A percentile compares a stretch with the other conserved stretches of the same genome.
These are phyloP conservation scores for Acanthamoeba divionensis DNA, from an alignment of 208 protist species.

Conservation along the genomic window DNA sequence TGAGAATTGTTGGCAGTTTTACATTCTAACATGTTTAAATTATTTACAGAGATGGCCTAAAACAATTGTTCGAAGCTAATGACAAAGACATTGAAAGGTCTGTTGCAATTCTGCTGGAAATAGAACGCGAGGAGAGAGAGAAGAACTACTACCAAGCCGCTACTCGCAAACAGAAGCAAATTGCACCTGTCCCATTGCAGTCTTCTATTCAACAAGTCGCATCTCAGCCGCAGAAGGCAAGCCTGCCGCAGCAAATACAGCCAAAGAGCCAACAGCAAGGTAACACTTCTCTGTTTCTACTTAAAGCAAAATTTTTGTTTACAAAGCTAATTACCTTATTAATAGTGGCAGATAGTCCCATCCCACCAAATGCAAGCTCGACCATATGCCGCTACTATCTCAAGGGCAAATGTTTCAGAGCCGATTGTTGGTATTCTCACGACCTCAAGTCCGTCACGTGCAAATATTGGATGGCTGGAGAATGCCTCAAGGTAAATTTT, in stretches of 20 bases:
- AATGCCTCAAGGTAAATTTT: constrained; percentile 12
- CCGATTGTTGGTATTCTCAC: constrained; percentile 60
- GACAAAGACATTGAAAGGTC: constrained; percentile 12
- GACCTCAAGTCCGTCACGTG: constrained; percentile 42
- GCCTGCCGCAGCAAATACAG: not conserved
- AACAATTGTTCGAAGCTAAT: not conserved
- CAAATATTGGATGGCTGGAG: constrained; percentile 50
- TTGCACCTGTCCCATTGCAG: too few species aligned
- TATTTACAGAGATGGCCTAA: not conserved
- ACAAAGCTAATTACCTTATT: too few species aligned
- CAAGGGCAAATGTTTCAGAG: constrained; percentile 57
- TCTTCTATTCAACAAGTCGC: too few species aligned
- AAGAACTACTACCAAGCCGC: not conserved
- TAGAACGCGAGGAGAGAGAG: not conserved
- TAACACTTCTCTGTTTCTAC: not conserved
- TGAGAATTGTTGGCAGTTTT: too few species aligned
- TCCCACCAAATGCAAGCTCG: not conserved
- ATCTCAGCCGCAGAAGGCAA: too few species aligned
- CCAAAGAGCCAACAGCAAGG: not conserved
- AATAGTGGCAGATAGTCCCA: too few species aligned
- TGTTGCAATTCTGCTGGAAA: constrained; percentile 15
- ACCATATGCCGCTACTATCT: constrained; percentile 55
- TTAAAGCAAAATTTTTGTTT: not conserved
- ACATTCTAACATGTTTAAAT: not conserved
- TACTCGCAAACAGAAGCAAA: not conserved